These are phyloP conservation scores for Termitomyces sp. DNA, from an alignment of 768 basidiomycete species.

Conservation along the genomic window DNA sequence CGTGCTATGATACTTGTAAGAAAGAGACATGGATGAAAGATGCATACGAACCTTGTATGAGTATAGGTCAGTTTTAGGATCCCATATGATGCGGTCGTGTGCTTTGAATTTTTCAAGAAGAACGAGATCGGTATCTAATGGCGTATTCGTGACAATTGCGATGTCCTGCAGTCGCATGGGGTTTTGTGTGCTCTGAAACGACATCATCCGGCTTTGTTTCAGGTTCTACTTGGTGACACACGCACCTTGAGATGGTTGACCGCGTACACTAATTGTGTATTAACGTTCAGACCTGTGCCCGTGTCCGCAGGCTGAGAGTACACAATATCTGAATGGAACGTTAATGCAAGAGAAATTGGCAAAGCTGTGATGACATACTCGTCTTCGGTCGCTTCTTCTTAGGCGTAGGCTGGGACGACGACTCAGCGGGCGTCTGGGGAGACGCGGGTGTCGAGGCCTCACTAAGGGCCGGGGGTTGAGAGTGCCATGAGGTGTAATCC, in stretches of 20 bases:
- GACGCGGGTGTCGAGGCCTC: slow-evolving; percentile 13
- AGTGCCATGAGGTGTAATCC: slow-evolving; percentile 76
- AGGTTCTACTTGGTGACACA: background rate
- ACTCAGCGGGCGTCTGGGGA: slow-evolving; percentile 14
- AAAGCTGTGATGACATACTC: slow-evolving; percentile 38
- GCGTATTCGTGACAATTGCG: slow-evolving; percentile 75
- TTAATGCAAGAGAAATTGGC: slow-evolving; percentile 14
- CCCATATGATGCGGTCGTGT: slow-evolving; percentile 77
- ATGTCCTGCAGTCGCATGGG: slow-evolving; percentile 89
- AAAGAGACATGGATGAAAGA: background rate
- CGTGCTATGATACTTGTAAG: slow-evolving; percentile 52
- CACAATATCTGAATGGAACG: slow-evolving; percentile 53
- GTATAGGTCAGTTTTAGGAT: slow-evolving; percentile 82
- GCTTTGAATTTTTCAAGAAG: slow-evolving; percentile 78
- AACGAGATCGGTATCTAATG: slow-evolving; percentile 65
- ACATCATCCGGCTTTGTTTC: slow-evolving; percentile 2
- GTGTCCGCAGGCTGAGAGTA: slow-evolving; percentile 89
- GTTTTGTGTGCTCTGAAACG: slow-evolving; percentile 54
- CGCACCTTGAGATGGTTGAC: slow-evolving; percentile 77
- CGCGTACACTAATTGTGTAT: slow-evolving; percentile 84
- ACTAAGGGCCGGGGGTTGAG: slow-evolving; percentile 41
- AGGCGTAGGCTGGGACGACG: slow-evolving; percentile 27
- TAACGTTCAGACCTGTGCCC: slow-evolving; percentile 74
- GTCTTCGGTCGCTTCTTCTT: slow-evolving; percentile 66
- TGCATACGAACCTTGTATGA: slow-evolving; percentile 68